Base-by-base conservation (phyloP, 257 asterid genomes). In the Jaltomata sinuosa region DNA sequence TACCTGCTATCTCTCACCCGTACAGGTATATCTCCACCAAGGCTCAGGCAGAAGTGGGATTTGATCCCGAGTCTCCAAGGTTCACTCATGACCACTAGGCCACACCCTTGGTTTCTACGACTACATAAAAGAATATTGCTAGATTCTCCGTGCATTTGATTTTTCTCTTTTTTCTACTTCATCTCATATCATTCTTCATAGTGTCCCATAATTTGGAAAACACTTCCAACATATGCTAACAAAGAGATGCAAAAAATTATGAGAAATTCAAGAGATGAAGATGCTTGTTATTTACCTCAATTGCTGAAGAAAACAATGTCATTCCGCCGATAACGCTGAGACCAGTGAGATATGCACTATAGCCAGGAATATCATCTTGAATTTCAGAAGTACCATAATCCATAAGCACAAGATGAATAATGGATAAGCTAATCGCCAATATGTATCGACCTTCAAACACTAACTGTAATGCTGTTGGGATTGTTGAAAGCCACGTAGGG, bases 291-390 rank as follows among this genome's bases (percentile, higher is more conserved):
- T 18, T 81, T 89, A 92, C 97, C 96, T 93, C 96, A 31, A 93
- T 79, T 42, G 95, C 92, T 53, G 94, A 91, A 77, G 92, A 82
- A 85, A 89, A 91, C 84, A 93, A 85, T 78, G 97, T 91, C 95
- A 93, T 92, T 32, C 97, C 97, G 6, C 97, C 97, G 9, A 93
- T 88, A 86, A 93, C 88, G 84, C 97, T 93, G 59, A 92, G 93
- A 65, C 97, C 97, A 0, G 95, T 93, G 78, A 93, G 93, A 89
- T 92, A 93, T 69, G 89, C 93, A 84, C 93, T 92, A 80, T 95
- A 90, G 38, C 99, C 97, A 18, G 97, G 95, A 38, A 91, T 85
- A 84, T 97, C 98, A 89, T 94, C 97, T 77, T 90, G 95, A 84
- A 97, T 95, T 61, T 97, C 98, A 0, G 92, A 74, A 9, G 95